Conservation (phyloP, 306 rosid genomes). For the Quercus berberidifolia region DNA sequence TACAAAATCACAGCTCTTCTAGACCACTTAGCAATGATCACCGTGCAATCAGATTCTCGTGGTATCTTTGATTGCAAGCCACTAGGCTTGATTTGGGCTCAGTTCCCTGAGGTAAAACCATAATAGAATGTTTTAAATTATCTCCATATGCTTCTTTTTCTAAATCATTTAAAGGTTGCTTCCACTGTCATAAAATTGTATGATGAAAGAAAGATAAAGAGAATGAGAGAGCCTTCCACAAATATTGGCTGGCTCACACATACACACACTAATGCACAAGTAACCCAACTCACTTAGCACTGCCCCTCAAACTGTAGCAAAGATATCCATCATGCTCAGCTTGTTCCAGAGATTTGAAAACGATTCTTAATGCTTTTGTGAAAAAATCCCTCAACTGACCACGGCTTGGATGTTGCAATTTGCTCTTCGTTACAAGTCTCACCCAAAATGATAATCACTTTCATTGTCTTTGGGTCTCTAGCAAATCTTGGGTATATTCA, state of each 20-base stretch:
- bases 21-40: conserved; percentile 92
- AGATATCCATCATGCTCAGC: background rate
- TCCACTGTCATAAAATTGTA: background rate
- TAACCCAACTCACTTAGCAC: background rate
- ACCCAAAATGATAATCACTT: background rate
- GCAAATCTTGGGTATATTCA: background rate
- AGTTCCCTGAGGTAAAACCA: conserved; percentile 73
- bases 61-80: conserved; percentile 98
- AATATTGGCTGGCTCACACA: background rate
- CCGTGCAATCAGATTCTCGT: conserved; percentile 74
- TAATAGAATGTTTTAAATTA: background rate
- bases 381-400: background rate
- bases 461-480: background rate
- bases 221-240: background rate
- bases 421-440: background rate
- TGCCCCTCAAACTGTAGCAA: background rate
- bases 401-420: background rate
- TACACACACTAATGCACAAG: background rate
- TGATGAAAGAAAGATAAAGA: background rate
- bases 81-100: conserved; percentile 94
- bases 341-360: background rate
- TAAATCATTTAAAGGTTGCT: background rate
- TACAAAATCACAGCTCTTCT: conserved; percentile 91
- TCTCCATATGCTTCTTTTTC: background rate
- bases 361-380: background rate